Conservation (phyloP, 164 flowering plant genomes). For the Vitis cinerea region DNA sequence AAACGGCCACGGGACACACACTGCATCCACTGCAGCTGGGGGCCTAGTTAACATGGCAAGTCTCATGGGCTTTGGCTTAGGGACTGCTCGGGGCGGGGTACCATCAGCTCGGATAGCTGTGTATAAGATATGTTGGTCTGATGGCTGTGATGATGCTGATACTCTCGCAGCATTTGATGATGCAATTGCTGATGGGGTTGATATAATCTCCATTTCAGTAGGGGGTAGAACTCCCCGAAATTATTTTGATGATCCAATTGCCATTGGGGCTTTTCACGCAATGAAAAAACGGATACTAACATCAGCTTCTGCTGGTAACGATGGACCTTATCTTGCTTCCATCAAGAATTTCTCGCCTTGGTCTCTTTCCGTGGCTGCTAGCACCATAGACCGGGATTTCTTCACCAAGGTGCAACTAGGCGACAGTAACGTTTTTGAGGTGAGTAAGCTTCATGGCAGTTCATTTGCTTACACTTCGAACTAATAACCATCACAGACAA, state of each 20-base stretch:
- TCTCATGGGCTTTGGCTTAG: constrained; percentile 32
- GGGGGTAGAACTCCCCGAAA: not conserved
- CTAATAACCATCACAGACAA: too few species aligned
- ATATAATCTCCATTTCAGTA: constrained; percentile 36
- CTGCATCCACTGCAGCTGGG: constrained; percentile 59
- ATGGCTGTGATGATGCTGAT: constrained; percentile 29
- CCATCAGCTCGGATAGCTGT: constrained; percentile 53
- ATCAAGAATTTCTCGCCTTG: constrained; percentile 37
- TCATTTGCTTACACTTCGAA: not conserved
- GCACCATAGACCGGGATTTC: constrained; percentile 31
- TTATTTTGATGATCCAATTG: constrained; percentile 25
- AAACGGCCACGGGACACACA: constrained; percentile 53
- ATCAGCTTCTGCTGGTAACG: constrained; percentile 33
- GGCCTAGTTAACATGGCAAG: constrained; percentile 27
- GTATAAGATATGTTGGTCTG: constrained; percentile 40
- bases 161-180: constrained; percentile 59
- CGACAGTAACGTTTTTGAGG: constrained; percentile 23
- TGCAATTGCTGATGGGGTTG: constrained; percentile 53
- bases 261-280: constrained; percentile 39
- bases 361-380: constrained; percentile 45
- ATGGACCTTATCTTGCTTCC: constrained; percentile 21
- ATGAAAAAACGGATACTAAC: constrained; percentile 32
- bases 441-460: not conserved
- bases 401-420: constrained; percentile 25
- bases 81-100: constrained; percentile 55